Evolutionary conservation across 208 protist genomes (phyloP), one percentile per base, ranked within the genome.

Genomic region (Leishmania arabica): DNA sequence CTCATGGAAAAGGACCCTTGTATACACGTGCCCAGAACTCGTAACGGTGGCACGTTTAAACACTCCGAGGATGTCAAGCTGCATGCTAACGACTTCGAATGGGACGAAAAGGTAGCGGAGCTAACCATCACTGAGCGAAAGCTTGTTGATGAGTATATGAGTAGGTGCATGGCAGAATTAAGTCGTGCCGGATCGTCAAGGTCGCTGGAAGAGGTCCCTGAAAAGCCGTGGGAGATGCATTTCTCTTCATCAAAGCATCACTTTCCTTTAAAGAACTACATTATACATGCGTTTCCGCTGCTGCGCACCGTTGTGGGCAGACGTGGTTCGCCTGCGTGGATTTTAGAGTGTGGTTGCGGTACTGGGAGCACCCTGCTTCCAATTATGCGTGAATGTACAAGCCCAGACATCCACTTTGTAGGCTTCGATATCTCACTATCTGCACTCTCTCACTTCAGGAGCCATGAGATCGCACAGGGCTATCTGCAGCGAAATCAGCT

Each of bases 201-300:
- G 9, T 27, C 15, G 34, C 27, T 11, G n/a, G 73, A 13, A n/a
- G 80, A 77, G 24, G 66, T 79, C 5, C 60, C 65, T 8, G 34
- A 53, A 9, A 81, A 81, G 58, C 85, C 86, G 5, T 95, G 92
- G 91, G 89, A 94, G 66, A 58, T 58, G 0, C 92, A 94, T 70
- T 95, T 90, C 68, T 71, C 68, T 15, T 40, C 81, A 19, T 93
- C 89, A 17, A 88, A 88, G 70, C 85, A 92, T 45, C 91, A 95
- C 34, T 96, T 95, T 84, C 92, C 92, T 27, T 64, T 96, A 34
- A 96, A 96, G 78, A 96, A 96, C 84, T 94, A 95, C 71, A 92
- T 94, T 79, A 77, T 91, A 71, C 90, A 92, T 47, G 92, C 92
- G 3, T 95, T 95, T 84, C 92, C 92, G 6, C 19, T 90, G 17